Percentiles rank a stretch among this genome's conserved stretches.
phyloP scores from a whole-genome alignment of 257 asterid genomes.

The Gynochthodes officinalis region DNA sequence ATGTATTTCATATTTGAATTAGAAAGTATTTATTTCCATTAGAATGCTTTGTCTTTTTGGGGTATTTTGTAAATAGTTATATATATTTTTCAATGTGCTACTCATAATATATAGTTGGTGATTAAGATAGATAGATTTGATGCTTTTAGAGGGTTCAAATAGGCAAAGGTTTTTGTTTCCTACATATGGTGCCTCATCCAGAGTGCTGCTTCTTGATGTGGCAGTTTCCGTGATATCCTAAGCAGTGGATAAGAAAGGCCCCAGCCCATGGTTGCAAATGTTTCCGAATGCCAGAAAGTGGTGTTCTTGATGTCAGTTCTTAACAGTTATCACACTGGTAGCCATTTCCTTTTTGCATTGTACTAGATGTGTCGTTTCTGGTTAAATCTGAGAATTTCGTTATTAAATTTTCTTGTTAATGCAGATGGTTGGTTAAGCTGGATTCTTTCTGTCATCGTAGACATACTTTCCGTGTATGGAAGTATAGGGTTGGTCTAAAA shows the following conservation, averaged over 20 bases:
- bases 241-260: slow-evolving; percentile 70
- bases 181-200: slow-evolving; percentile 98
- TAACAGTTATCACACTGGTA: background rate
- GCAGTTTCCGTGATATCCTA: slow-evolving; percentile 97
- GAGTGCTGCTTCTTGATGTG: slow-evolving; percentile 95
- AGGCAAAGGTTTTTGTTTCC: no score
- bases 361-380: background rate
- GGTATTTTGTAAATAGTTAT: no score
- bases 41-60: no score
- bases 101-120: no score
- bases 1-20: no score
- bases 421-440: background rate
- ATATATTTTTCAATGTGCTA: no score
- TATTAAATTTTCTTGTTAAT: no score
- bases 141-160: no score
- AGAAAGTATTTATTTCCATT: no score
- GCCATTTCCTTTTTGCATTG: background rate
- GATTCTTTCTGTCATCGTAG: background rate
- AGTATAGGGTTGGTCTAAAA: no score
- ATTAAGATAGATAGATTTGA: no score
- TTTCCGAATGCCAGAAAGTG: slow-evolving; percentile 92
- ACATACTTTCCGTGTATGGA: background rate
- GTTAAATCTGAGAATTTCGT: background rate
- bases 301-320: slow-evolving; percentile 62
- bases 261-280: slow-evolving; percentile 94